Evolutionary conservation across 2,329 filamentous ascomycete species (phyloP).

Genomic region (Bipolaris sorokiniana): DNA sequence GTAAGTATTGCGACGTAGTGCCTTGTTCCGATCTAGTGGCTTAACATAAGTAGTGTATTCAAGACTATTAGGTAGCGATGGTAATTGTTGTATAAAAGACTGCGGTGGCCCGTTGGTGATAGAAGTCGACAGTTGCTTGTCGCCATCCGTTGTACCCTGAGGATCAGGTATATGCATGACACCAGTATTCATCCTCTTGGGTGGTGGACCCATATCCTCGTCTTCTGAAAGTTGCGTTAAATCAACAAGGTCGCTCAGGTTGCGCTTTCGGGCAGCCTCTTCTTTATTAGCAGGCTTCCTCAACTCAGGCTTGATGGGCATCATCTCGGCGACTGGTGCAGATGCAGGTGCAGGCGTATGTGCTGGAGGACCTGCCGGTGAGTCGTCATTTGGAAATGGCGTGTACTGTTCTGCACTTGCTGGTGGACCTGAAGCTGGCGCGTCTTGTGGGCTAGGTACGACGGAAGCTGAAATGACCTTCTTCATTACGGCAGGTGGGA

Average conservation of each 20-base stretch:
- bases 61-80: slow-evolving; percentile 21
- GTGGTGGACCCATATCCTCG: slow-evolving; percentile 46
- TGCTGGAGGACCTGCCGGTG: slow-evolving; percentile 25
- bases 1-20: slow-evolving; percentile 60
- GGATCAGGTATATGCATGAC: slow-evolving; percentile 17
- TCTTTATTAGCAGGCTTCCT: slow-evolving; percentile 57
- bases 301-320: slow-evolving; percentile 34
- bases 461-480: slow-evolving; percentile 23
- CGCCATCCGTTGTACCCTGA: slow-evolving; percentile 20
- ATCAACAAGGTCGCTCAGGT: slow-evolving; percentile 61
- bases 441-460: slow-evolving; percentile 23
- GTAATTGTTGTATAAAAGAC: slow-evolving; percentile 11
- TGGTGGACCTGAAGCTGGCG: slow-evolving; percentile 13
- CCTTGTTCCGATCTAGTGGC: slow-evolving; percentile 55
- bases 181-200: slow-evolving; percentile 38
- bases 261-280: slow-evolving; percentile 62
- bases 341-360: slow-evolving; percentile 24
- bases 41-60: slow-evolving; percentile 48
- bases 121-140: slow-evolving; percentile 21
- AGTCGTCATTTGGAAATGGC: slow-evolving; percentile 20
- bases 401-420: slow-evolving; percentile 15
- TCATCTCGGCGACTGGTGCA: slow-evolving; percentile 42
- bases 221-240: slow-evolving; percentile 57
- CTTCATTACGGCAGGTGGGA: slow-evolving; percentile 32
- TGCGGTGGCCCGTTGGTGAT: slow-evolving; percentile 22